Percentiles rank a stretch among this genome's conserved stretches.
These are phyloP conservation scores for Tolypocladium tundrense DNA, from an alignment of 2,329 filamentous ascomycete species.

Conservation along the genomic window DNA sequence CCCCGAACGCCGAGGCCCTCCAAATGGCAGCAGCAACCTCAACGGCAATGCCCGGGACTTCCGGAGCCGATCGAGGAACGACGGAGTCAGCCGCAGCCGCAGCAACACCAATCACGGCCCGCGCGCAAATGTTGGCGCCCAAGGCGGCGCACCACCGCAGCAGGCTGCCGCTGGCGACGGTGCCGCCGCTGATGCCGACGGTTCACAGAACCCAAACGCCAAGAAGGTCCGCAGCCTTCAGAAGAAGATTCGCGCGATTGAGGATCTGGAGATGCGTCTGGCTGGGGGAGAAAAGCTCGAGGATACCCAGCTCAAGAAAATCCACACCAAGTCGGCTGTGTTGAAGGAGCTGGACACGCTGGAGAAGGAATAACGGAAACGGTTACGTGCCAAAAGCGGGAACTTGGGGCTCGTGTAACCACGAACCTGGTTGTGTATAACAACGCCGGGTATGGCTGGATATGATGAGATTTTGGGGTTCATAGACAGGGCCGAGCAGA, in stretches of 20 bases:
- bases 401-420: background rate
- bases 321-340: conserved; percentile 75
- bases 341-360: conserved; percentile 69
- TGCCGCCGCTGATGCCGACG: conserved; percentile 23
- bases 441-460: background rate
- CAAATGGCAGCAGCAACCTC: conserved; percentile 12
- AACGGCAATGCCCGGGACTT: conserved; percentile 1
- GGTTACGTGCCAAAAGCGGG: conserved; percentile 1
- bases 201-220: conserved; percentile 58
- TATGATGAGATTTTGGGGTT: background rate
- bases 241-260: conserved; percentile 97
- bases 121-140: conserved; percentile 15
- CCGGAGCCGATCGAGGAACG: conserved; percentile 19
- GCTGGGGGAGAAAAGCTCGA: conserved; percentile 94
- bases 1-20: conserved; percentile 52
- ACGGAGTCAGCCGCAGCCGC: conserved; percentile 39
- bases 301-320: conserved; percentile 98
- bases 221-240: conserved; percentile 91
- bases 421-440: background rate
- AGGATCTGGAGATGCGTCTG: conserved; percentile 94
- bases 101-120: conserved; percentile 37
- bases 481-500: background rate
- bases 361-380: conserved; percentile 15
- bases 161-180: conserved; percentile 34
- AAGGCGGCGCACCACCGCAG: conserved; percentile 11